Evolutionary conservation across 1,139 yeast genomes (phyloP).

Genomic region (Arxiozyma slooffiae): DNA sequence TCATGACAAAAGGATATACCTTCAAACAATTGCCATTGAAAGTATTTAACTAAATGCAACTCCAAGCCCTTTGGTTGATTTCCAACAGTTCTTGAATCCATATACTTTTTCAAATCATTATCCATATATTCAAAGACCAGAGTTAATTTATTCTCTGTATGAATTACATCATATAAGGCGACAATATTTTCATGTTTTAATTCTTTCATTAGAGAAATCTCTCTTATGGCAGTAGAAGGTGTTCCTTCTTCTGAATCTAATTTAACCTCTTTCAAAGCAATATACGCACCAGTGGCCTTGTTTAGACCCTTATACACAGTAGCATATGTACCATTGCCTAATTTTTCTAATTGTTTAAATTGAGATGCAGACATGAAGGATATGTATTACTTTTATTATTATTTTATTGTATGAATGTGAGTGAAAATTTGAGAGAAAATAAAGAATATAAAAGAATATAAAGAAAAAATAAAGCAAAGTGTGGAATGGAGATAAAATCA

Average conservation of each 20-base stretch:
- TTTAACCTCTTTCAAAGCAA: conserved; percentile 89
- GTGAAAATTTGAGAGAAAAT: background rate
- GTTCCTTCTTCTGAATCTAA: conserved; percentile 96
- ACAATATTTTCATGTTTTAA: conserved; percentile 90
- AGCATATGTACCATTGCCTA: conserved; percentile 97
- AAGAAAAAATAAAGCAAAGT: background rate
- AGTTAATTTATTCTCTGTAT: conserved; percentile 89
- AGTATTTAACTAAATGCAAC: conserved; percentile 79
- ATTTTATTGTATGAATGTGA: background rate
- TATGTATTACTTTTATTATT: too few relatives aligned
- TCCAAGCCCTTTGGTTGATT: conserved; percentile 28
- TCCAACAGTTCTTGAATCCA: conserved; percentile 50
- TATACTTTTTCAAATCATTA: conserved; percentile 82
- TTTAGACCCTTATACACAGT: conserved; percentile 95
- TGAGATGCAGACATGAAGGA: conserved; percentile 15
- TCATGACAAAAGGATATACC: conserved; percentile 95
- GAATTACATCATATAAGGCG: conserved; percentile 87
- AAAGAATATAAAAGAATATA: too few relatives aligned
- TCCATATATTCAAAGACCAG: conserved; percentile 92
- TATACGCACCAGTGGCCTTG: conserved; percentile 82
- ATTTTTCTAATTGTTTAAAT: conserved; percentile 56
- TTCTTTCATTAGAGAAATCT: conserved; percentile 93
- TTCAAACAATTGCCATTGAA: conserved; percentile 83
- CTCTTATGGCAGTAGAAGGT: conserved; percentile 95
- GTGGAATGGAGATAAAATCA: too few relatives aligned